phyloP scores from a whole-genome alignment of 495 filamentous ascomycete species.

The Penicillium angulare region DNA sequence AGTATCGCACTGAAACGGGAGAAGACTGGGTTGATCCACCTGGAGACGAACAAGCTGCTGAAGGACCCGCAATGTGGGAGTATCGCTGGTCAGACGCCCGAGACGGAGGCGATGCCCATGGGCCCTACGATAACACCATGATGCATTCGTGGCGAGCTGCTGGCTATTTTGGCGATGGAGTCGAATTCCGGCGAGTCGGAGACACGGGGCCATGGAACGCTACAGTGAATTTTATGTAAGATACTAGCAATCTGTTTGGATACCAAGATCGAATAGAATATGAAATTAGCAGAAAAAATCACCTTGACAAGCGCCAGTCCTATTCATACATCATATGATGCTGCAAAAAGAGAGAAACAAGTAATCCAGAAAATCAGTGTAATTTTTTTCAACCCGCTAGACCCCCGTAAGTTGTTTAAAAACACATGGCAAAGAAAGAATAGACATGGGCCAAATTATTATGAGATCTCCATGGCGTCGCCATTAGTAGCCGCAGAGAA shows the following conservation, averaged over 20 bases:
- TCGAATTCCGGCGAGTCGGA: conserved; percentile 74
- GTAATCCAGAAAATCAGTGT: conserved; percentile 16
- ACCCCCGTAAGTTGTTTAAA: conserved; percentile 17
- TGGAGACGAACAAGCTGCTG: conserved; percentile 19
- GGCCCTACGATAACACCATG: conserved; percentile 76
- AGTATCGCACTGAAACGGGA: conserved; percentile 83
- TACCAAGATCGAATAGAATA: conserved; percentile 3
- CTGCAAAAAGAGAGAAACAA: conserved; percentile 23
- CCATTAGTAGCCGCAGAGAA: conserved; percentile 66
- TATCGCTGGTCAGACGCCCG: conserved; percentile 86
- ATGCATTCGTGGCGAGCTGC: conserved; percentile 89
- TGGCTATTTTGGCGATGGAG: conserved; percentile 91
- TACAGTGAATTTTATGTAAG: conserved; percentile 58
- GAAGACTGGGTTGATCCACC: conserved; percentile 81
- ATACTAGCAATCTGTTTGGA: conserved; percentile 15
- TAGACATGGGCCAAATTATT: conserved; percentile 28
- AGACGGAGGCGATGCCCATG: conserved; percentile 77
- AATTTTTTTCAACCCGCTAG: conserved; percentile 23
- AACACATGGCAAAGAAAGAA: conserved; percentile 15
- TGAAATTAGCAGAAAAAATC: conserved; percentile 12
- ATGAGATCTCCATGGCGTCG: conserved; percentile 84
- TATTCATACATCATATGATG: conserved; percentile 47
- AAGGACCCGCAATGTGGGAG: conserved; percentile 68
- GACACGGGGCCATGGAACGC: conserved; percentile 61
- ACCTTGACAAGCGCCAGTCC: conserved; percentile 41